Evolutionary conservation across 106 monocot species (phyloP).

Genomic region (Acorus gramineus): DNA sequence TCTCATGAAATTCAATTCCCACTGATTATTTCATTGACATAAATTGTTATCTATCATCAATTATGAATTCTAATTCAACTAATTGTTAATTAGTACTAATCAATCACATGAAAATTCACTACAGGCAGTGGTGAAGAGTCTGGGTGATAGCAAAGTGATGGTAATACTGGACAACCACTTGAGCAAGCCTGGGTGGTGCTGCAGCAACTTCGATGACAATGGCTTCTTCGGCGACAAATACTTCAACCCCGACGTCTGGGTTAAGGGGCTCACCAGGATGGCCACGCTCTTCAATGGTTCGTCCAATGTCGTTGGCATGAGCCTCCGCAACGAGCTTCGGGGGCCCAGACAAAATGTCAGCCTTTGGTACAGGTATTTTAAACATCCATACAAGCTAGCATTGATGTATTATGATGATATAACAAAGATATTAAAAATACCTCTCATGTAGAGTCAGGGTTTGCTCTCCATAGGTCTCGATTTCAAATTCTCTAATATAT

Average conservation of each 20-base stretch:
- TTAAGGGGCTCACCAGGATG: constrained; percentile 43
- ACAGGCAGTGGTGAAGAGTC: constrained; percentile 43
- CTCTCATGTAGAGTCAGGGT: no score
- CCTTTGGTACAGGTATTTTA: constrained; percentile 49
- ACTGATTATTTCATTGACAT: no score
- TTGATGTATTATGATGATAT: no score
- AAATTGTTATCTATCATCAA: no score
- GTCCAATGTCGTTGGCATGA: constrained; percentile 54
- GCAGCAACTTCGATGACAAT: constrained; percentile 48
- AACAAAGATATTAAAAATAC: no score
- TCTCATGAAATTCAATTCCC: no score
- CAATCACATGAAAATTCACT: not conserved
- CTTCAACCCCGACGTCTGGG: constrained; percentile 48
- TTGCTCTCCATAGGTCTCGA: no score
- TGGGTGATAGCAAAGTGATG: constrained; percentile 44
- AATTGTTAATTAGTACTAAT: not conserved
- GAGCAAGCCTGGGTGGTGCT: constrained; percentile 80
- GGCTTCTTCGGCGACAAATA: constrained; percentile 71
- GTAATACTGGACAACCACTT: constrained; percentile 76
- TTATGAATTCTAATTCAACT: not conserved
- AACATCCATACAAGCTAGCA: not conserved
- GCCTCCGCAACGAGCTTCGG: constrained; percentile 64
- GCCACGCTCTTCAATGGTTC: constrained; percentile 36
- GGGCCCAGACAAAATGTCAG: constrained; percentile 33
- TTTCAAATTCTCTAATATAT: no score